Percentiles rank a stretch among this genome's conserved stretches.
Evolutionary conservation across 148 eudicot species (phyloP).

Genomic region (Cornus suecica): DNA sequence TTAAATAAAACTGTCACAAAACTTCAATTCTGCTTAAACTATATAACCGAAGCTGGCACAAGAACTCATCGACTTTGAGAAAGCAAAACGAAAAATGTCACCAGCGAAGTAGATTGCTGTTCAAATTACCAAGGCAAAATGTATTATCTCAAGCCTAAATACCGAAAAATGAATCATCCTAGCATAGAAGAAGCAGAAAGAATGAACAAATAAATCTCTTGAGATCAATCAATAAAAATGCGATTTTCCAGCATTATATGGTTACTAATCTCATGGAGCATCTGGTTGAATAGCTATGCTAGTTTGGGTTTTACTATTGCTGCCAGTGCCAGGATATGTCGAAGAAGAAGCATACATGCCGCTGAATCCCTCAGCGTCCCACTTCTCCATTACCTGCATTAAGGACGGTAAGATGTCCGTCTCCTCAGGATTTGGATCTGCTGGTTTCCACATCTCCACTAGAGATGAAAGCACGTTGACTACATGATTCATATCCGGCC

Average conservation of each 20-base stretch:
- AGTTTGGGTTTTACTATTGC: slow-evolving; percentile 71
- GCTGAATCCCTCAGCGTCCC: slow-evolving; percentile 56
- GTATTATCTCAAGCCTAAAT: too few relatives aligned
- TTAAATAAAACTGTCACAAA: too few relatives aligned
- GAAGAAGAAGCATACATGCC: slow-evolving; percentile 32
- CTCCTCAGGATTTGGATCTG: slow-evolving; percentile 41
- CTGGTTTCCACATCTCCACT: slow-evolving; percentile 68
- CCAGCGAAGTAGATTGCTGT: neutral
- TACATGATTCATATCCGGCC: slow-evolving; percentile 78
- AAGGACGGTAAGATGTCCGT: slow-evolving; percentile 39
- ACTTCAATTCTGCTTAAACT: too few relatives aligned
- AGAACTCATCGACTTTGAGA: too few relatives aligned
- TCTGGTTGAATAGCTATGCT: slow-evolving; percentile 77
- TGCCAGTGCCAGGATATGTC: slow-evolving; percentile 43
- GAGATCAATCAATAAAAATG: neutral
- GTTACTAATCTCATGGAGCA: slow-evolving; percentile 47
- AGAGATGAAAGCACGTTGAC: slow-evolving; percentile 70
- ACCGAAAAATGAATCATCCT: neutral
- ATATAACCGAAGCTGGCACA: too few relatives aligned
- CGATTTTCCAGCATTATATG: neutral
- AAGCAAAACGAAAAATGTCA: too few relatives aligned
- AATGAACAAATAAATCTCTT: slow-evolving; percentile 7
- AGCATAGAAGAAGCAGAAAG: neutral
- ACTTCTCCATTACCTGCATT: slow-evolving; percentile 60
- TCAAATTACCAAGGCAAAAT: neutral